A percentile compares a stretch with the other conserved stretches of the same genome.
phyloP scores from a whole-genome alignment of 2,329 filamentous ascomycete species.

The Biscogniauxia marginata region DNA sequence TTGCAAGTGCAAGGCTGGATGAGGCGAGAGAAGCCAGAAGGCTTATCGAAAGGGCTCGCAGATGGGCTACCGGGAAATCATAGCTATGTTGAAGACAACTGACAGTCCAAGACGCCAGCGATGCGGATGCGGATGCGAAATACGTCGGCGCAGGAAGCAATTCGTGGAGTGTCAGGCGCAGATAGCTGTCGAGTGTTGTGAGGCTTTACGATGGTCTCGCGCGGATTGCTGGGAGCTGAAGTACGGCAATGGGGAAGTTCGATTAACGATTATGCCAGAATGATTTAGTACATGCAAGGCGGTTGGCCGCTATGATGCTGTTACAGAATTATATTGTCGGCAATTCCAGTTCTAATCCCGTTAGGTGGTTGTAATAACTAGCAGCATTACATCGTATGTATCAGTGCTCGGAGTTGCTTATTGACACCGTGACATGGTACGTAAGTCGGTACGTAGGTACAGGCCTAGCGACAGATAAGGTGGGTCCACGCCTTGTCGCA shows the following conservation, averaged over 20 bases:
- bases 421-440: not conserved
- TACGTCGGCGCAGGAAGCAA: not conserved
- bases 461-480: no score
- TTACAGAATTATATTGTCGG: no score
- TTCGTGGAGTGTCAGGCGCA: not conserved
- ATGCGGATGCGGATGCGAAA: not conserved
- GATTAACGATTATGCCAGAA: no score
- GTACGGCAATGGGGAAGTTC: no score
- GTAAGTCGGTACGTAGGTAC: not conserved
- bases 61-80: conserved; percentile 48
- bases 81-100: conserved; percentile 36
- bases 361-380: not conserved
- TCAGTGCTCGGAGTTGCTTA: not conserved
- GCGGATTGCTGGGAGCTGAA: no score
- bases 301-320: no score
- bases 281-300: no score
- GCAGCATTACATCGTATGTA: not conserved
- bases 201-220: no score
- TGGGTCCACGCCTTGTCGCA: no score
- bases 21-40: conserved; percentile 35
- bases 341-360: no score
- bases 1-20: conserved; percentile 14
- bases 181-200: no score
- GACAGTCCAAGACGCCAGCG: conserved; percentile 18
- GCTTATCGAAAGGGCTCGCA: conserved; percentile 36